Conservation (phyloP, 148 eudicot genomes). For the Dysphania ambrosioides region DNA sequence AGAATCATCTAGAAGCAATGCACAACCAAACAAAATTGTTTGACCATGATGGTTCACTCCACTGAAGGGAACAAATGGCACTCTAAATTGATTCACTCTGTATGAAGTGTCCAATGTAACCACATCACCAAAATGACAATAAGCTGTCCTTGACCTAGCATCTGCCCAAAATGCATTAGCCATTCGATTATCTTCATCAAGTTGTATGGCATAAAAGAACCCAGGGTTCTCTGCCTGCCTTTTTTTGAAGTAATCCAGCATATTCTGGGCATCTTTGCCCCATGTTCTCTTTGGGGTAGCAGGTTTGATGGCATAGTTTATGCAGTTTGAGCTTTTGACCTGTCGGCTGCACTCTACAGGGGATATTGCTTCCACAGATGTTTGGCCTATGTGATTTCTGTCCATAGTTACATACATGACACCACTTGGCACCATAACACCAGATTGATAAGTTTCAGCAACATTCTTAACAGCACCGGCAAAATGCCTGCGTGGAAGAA, state of each 20-base stretch:
- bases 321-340: constrained; percentile 38
- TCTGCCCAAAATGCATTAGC: constrained; percentile 93
- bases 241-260: constrained; percentile 81
- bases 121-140: constrained; percentile 75
- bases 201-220: constrained; percentile 87
- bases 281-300: constrained; percentile 44
- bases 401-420: constrained; percentile 58
- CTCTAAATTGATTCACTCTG: constrained; percentile 60
- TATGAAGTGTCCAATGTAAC: constrained; percentile 71
- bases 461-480: constrained; percentile 44
- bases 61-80: constrained; percentile 78
- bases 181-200: constrained; percentile 81
- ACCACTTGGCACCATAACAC: constrained; percentile 56
- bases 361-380: constrained; percentile 37
- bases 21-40: constrained; percentile 76
- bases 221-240: constrained; percentile 97
- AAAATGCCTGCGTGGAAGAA: constrained; percentile 53
- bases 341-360: constrained; percentile 43
- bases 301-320: constrained; percentile 39
- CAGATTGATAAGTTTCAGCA: constrained; percentile 36
- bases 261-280: constrained; percentile 87
- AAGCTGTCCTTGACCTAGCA: constrained; percentile 82
- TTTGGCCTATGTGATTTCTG: constrained; percentile 37
- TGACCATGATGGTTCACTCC: constrained; percentile 95
- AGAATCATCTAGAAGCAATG: constrained; percentile 86